These are phyloP conservation scores for Phytophthora sansomeana DNA, from an alignment of 352 stramenopile genomes.

Conservation along the genomic window DNA sequence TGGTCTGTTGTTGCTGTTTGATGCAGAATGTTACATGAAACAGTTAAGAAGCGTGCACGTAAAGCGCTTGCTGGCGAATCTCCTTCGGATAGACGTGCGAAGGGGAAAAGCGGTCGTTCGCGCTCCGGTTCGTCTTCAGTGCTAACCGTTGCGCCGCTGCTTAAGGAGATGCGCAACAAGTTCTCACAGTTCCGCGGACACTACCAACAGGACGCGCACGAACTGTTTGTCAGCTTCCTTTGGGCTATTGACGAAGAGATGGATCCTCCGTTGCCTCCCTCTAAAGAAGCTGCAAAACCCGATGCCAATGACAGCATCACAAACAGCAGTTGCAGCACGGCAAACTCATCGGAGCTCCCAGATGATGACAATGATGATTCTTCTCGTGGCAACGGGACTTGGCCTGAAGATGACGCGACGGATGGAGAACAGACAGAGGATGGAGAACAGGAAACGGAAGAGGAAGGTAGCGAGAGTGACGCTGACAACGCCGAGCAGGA, in stretches of 20 bases:
- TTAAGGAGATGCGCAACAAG: constrained; percentile 77
- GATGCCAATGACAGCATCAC: constrained; percentile 22
- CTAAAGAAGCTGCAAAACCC: constrained; percentile 12
- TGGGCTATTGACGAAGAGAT: constrained; percentile 86
- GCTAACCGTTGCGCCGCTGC: constrained; percentile 62
- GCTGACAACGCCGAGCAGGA: constrained; percentile 32
- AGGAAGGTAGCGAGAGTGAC: constrained; percentile 37
- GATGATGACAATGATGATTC: constrained; percentile 32
- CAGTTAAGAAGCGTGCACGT: constrained; percentile 59
- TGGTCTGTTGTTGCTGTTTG: constrained; percentile 8
- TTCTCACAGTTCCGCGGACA: constrained; percentile 95
- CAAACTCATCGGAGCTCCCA: constrained; percentile 35
- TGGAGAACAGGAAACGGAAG: constrained; percentile 28
- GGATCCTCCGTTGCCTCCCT: constrained; percentile 42
- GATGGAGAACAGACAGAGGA: constrained; percentile 31
- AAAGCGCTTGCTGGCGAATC: constrained; percentile 32
- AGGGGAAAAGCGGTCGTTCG: constrained; percentile 28
- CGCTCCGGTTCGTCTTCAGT: constrained; percentile 49
- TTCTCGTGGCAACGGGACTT: constrained; percentile 27
- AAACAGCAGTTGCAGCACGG: constrained; percentile 33
- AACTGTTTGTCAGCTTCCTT: constrained; percentile 95
- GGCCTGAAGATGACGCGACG: constrained; percentile 30
- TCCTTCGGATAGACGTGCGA: constrained; percentile 23
- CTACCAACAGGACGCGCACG: constrained; percentile 97
- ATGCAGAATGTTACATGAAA: constrained; percentile 64